phyloP scores from a whole-genome alignment of 768 basidiomycete genomes.

The Mycena capillaripes region DNA sequence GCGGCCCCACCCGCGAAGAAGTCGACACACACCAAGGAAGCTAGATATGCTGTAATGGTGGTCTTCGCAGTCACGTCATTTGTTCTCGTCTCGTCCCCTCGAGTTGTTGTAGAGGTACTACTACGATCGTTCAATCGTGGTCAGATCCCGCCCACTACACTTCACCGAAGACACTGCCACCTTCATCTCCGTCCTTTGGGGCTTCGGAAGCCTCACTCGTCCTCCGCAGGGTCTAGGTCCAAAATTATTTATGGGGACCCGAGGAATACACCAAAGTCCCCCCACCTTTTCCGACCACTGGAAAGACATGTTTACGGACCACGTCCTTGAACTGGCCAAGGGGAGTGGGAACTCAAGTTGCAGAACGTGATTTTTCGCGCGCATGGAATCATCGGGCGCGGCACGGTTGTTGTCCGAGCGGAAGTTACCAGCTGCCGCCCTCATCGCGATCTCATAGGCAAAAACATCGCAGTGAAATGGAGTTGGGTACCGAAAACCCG shows the following conservation, averaged over 20 bases:
- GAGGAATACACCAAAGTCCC: too few relatives aligned
- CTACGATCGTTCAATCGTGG: conserved; percentile 12
- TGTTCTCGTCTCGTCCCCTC: not conserved
- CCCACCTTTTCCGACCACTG: not conserved
- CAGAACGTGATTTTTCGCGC: not conserved
- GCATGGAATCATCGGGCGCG: conserved; percentile 11
- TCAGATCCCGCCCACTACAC: not conserved
- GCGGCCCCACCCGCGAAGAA: not conserved
- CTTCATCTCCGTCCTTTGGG: not conserved
- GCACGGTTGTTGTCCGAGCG: not conserved
- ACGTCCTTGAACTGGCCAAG: not conserved
- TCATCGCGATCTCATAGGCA: not conserved
- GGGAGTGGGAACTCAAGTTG: not conserved
- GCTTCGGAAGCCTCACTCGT: not conserved
- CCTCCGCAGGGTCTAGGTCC: not conserved
- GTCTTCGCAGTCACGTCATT: conserved; percentile 9
- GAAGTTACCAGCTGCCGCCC: not conserved
- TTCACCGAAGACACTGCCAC: not conserved
- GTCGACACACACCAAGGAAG: not conserved
- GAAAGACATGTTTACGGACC: not conserved
- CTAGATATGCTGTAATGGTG: not conserved
- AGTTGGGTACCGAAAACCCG: conserved; percentile 7
- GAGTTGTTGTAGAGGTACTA: conserved; percentile 15
- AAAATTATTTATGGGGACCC: not conserved
- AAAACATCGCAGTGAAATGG: conserved; percentile 9